phyloP scores from a whole-genome alignment of 768 basidiomycete species.

The Mycena indigotica region DNA sequence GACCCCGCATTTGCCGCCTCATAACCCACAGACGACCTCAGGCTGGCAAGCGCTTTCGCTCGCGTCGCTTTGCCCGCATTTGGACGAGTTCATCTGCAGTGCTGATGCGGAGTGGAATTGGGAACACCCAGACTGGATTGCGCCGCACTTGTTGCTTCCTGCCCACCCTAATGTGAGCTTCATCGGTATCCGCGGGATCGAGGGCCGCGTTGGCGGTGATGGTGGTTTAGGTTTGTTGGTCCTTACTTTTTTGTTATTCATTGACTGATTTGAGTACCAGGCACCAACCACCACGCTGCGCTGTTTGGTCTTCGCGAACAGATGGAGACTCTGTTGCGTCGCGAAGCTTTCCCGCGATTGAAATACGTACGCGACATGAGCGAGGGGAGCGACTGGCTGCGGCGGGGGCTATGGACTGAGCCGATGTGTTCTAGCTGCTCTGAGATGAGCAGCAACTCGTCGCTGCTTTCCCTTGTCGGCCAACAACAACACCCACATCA shows the following conservation, averaged over 20 bases:
- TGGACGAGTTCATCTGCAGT: slow-evolving; percentile 69
- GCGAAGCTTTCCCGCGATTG: slow-evolving; percentile 63
- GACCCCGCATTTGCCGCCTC: slow-evolving; percentile 32
- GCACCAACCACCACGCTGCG: slow-evolving; percentile 40
- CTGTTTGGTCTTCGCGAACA: slow-evolving; percentile 71
- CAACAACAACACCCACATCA: slow-evolving; percentile 27
- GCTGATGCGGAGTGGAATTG: slow-evolving; percentile 84
- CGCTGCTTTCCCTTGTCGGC: slow-evolving; percentile 27
- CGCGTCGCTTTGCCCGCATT: slow-evolving; percentile 54
- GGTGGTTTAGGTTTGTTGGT: slow-evolving; percentile 32
- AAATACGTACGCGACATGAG: slow-evolving; percentile 68
- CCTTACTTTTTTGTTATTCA: background rate
- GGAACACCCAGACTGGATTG: slow-evolving; percentile 79
- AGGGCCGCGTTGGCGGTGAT: slow-evolving; percentile 58
- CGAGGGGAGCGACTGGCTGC: slow-evolving; percentile 56
- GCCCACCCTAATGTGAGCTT: slow-evolving; percentile 61
- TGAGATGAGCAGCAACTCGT: background rate
- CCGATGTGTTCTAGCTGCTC: slow-evolving; percentile 2
- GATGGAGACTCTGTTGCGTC: slow-evolving; percentile 57
- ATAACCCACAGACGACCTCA: slow-evolving; percentile 26
- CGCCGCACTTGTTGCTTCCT: slow-evolving; percentile 71
- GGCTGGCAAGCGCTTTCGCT: slow-evolving; percentile 31
- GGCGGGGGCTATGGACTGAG: slow-evolving; percentile 29
- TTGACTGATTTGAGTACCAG: background rate
- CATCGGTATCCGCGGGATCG: slow-evolving; percentile 74